phyloP scores from a whole-genome alignment of 371 early-diverging fungal genomes.

The Mucor circinelloides region DNA sequence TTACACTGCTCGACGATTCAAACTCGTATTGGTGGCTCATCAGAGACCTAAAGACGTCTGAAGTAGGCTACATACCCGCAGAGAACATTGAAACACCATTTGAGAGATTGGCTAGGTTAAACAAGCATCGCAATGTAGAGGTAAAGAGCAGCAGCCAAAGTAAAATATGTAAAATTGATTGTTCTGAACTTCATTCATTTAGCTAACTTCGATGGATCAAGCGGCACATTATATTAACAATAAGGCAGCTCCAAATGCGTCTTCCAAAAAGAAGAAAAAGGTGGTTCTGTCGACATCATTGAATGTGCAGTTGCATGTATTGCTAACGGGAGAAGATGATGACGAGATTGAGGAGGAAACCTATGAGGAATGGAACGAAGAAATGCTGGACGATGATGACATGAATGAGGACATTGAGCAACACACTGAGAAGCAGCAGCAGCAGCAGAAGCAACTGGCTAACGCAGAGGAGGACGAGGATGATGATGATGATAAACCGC shows the following conservation, averaged over 20 bases:
- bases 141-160: too few species aligned
- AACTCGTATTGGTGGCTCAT: constrained; percentile 97
- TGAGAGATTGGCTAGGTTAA: constrained; percentile 88
- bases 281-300: constrained; percentile 24
- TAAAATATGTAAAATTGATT: neutral
- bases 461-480: constrained; percentile 1
- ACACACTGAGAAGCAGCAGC: neutral
- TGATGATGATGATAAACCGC: neutral
- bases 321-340: constrained; percentile 20
- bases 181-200: neutral
- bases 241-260: neutral
- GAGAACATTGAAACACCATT: constrained; percentile 91
- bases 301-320: constrained; percentile 25
- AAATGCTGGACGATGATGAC: constrained; percentile 27
- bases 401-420: neutral
- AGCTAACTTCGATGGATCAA: constrained; percentile 29
- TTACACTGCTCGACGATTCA: constrained; percentile 86
- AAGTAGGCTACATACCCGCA: constrained; percentile 93
- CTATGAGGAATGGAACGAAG: constrained; percentile 31
- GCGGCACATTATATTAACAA: constrained; percentile 21
- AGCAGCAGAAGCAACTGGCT: neutral
- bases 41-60: constrained; percentile 74
- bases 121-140: constrained; percentile 79
- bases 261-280: constrained; percentile 5
- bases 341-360: constrained; percentile 32